Evolutionary conservation across 2,329 filamentous ascomycete species (phyloP), one percentile per base, ranked within the genome.

Genomic region (Claviceps africana): DNA sequence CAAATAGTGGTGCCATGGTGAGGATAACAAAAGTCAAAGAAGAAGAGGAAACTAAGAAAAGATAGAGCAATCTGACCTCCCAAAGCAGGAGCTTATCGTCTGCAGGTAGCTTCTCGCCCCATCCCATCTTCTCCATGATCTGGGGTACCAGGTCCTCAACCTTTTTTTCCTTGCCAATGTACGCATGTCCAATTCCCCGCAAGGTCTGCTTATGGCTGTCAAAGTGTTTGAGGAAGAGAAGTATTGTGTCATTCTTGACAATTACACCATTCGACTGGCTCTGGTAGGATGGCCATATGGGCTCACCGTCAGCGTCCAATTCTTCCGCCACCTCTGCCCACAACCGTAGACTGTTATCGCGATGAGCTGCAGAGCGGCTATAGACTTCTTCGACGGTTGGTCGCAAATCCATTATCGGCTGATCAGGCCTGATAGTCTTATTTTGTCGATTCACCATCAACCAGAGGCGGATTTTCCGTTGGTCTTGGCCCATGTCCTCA

Each of bases 361-460:
- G 64, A 74, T 75, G 71, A 17, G 84, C 71, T 1, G 73, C 69
- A 4, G 75, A 72, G 42, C 75, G 70, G 13, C 67, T 64, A 57
- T 72, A 79, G 0, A 73, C 71, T 53, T 96, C 89, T 59, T 90
- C 86, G 15, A 93, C 73, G 0, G 83, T 90, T 65, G 88, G 85
- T 5, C 83, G 77, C 2, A 81, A 70, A 62, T 95, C 89, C 64
- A 80, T 79, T 48, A 98, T 82, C 0, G 89, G 87, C 54, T 88
- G 83, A 64, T 98, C 93, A 0, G 94, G 93, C 19, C 93, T 82
- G 39, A 88, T 85, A 0, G 93, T 98, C 68, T 95, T 96, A 65
- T 98, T 98, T 66, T 98, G 93, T 11, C 93, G 85, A 64, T 96
- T 97, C 1, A 98, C 93, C 90, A 98, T 96, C 51, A 88, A 81